Evolutionary conservation across 371 early-diverging fungal species (phyloP), one percentile per base, ranked within the genome.

Genomic region (Mucor lusitanicus): DNA sequence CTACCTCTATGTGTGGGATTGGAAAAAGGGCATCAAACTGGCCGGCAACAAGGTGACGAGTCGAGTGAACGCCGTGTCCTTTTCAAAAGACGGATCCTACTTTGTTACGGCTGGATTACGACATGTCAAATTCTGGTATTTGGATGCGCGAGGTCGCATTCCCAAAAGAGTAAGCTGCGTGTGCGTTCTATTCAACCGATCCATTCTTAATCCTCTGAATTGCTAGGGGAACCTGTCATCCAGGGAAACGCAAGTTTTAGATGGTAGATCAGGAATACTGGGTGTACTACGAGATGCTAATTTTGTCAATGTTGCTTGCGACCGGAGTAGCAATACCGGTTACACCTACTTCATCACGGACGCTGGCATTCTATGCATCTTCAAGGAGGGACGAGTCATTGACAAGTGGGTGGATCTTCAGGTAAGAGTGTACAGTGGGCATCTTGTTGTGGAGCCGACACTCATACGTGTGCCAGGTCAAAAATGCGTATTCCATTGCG

Each of bases 101-200:
- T 92, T 93, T 82, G 89, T 93, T 62, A 94, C 95, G 3, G 92
- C 88, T 37, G 95, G 95, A 0, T 64, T 88, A 56, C 75, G 92
- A 27, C 94, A 93, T 74, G 84, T 92, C 72, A 92, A 92, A 70
- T 94, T 88, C 74, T 95, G 95, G 95, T 87, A 89, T 68, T 77
- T 93, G 39, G 88, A 89, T 71, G 65, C 77, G 11, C 73, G 77
- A 44, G 81, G 83, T 25, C 69, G 77, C 33, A 65, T 76, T 35
- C 77, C 78, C 27, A 80, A 83, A 74, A 71, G 72, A 70, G 80
- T 81, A 72, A 71, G 55, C 40, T 19, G 1, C 3, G 11, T 40
- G 17, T n/a, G n/a, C n/a, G n/a, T n/a, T n/a, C n/a, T n/a, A n/a
- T n/a, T n/a, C 27, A 12, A 39, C 12, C 33, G 11, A 44, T 2